A percentile compares a stretch with the other conserved stretches of the same genome.
Conservation (phyloP, 1,139 yeast species). For the Scheffersomyces illinoinensis region DNA sequence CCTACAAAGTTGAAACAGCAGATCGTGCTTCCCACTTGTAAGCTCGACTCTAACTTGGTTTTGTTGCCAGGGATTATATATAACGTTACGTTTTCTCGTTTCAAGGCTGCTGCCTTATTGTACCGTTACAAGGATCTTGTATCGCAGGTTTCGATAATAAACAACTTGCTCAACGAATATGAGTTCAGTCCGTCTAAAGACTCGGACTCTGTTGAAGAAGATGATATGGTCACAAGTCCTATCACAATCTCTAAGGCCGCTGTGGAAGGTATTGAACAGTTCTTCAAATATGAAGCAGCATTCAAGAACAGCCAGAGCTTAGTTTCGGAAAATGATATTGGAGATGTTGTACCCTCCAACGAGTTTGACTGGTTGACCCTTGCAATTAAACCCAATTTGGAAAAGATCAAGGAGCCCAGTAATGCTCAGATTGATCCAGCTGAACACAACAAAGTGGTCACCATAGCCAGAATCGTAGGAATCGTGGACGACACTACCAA, state of each 20-base stretch:
- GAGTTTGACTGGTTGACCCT: conserved; percentile 42
- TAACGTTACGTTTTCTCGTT: conserved; percentile 51
- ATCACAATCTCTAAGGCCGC: conserved; percentile 36
- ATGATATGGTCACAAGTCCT: conserved; percentile 17
- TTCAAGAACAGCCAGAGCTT: conserved; percentile 7
- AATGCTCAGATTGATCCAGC: conserved; percentile 11
- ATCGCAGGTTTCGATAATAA: conserved; percentile 30
- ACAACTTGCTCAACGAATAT: conserved; percentile 34
- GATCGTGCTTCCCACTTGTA: conserved; percentile 41
- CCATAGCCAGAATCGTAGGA: conserved; percentile 52
- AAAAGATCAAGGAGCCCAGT: conserved; percentile 30
- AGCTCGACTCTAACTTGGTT: conserved; percentile 48
- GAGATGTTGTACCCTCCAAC: conserved; percentile 11
- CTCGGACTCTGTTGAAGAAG: conserved; percentile 7
- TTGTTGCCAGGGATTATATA: conserved; percentile 63
- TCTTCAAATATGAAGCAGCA: conserved; percentile 23
- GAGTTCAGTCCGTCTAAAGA: conserved; percentile 27
- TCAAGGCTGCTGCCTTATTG: conserved; percentile 50
- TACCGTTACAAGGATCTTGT: conserved; percentile 36
- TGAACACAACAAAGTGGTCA: conserved; percentile 30
- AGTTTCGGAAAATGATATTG: conserved; percentile 3
- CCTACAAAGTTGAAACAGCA: conserved; percentile 8
- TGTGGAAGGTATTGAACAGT: conserved; percentile 32
- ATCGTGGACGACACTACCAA: conserved; percentile 47
- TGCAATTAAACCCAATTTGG: conserved; percentile 43